A percentile compares a stretch with the other conserved stretches of the same genome.
These are phyloP conservation scores for Monascus ruber DNA, from an alignment of 2,329 filamentous ascomycete species.

Conservation along the genomic window DNA sequence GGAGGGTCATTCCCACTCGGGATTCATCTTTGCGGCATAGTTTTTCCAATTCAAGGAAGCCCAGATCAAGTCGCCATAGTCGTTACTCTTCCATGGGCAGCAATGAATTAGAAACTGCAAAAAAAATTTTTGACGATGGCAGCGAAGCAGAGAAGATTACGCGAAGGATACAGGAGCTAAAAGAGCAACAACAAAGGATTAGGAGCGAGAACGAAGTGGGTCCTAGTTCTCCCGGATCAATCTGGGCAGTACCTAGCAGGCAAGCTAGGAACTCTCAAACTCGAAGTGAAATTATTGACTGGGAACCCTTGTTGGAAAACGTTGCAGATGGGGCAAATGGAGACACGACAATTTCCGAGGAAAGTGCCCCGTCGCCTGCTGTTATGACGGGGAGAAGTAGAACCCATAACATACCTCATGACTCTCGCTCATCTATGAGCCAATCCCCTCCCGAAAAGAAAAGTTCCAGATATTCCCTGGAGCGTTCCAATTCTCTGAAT, in stretches of 20 bases:
- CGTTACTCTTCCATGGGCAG: constrained; percentile 26
- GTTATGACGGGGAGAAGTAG: constrained; percentile 49
- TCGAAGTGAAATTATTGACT: constrained; percentile 7
- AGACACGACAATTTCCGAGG: constrained; percentile 25
- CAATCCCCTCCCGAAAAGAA: constrained; percentile 16
- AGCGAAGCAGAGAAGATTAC: constrained; percentile 45
- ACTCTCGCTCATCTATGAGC: constrained; percentile 16
- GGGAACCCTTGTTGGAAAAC: constrained; percentile 4
- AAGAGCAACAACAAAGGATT: constrained; percentile 45
- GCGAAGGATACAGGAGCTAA: constrained; percentile 46
- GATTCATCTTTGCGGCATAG: constrained; percentile 56
- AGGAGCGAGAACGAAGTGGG: constrained; percentile 37
- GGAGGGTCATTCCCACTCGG: constrained; percentile 50
- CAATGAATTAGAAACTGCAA: constrained; percentile 29
- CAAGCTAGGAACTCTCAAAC: constrained; percentile 8
- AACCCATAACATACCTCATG: constrained; percentile 14
- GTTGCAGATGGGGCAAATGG: not conserved
- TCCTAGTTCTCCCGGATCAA: constrained; percentile 18
- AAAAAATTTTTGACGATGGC: constrained; percentile 25
- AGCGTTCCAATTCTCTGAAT: constrained; percentile 13
- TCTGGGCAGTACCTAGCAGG: constrained; percentile 5
- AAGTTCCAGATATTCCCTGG: constrained; percentile 17
- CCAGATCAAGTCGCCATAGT: constrained; percentile 39
- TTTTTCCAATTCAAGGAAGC: constrained; percentile 42
- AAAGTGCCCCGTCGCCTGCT: constrained; percentile 59